These are phyloP conservation scores for Coniochaeta sp. DNA, from an alignment of 2,329 filamentous ascomycete species.

Conservation along the genomic window DNA sequence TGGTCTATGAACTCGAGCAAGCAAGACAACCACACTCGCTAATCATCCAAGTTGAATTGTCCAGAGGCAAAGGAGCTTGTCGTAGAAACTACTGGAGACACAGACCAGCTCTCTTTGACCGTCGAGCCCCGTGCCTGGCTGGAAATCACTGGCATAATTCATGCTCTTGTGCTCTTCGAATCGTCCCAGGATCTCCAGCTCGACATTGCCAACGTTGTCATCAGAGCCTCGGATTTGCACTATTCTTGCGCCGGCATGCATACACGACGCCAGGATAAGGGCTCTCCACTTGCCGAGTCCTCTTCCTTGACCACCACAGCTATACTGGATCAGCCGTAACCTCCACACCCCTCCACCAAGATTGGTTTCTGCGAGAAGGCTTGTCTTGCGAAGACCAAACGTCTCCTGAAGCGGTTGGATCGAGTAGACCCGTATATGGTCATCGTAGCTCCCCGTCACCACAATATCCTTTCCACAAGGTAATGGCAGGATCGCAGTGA, in stretches of 20 bases:
- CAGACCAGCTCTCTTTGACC: slow-evolving; percentile 30
- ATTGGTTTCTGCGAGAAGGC: slow-evolving; percentile 54
- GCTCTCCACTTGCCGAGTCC: slow-evolving; percentile 17
- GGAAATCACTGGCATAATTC: slow-evolving; percentile 83
- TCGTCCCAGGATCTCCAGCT: slow-evolving; percentile 56
- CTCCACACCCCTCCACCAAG: slow-evolving; percentile 85
- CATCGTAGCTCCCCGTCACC: slow-evolving; percentile 88
- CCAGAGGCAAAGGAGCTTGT: slow-evolving; percentile 65
- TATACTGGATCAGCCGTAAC: slow-evolving; percentile 50
- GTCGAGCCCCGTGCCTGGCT: slow-evolving; percentile 27
- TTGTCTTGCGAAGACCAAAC: slow-evolving; percentile 33
- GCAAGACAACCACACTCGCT: neutral
- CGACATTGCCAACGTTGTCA: slow-evolving; percentile 37
- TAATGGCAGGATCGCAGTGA: slow-evolving; percentile 78
- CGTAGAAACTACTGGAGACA: slow-evolving; percentile 72
- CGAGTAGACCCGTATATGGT: slow-evolving; percentile 63
- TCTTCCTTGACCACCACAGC: slow-evolving; percentile 1
- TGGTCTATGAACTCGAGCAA: no score
- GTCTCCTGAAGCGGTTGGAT: slow-evolving; percentile 32
- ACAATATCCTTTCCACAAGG: slow-evolving; percentile 43
- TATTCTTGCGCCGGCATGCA: slow-evolving; percentile 81
- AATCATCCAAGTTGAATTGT: slow-evolving; percentile 13
- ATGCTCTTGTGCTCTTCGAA: slow-evolving; percentile 89
- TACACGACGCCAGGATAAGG: slow-evolving; percentile 76
- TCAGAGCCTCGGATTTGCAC: slow-evolving; percentile 34